Evolutionary conservation across 768 basidiomycete genomes (phyloP), one percentile per base, ranked within the genome.

Genomic region (Hydnum rufescens): DNA sequence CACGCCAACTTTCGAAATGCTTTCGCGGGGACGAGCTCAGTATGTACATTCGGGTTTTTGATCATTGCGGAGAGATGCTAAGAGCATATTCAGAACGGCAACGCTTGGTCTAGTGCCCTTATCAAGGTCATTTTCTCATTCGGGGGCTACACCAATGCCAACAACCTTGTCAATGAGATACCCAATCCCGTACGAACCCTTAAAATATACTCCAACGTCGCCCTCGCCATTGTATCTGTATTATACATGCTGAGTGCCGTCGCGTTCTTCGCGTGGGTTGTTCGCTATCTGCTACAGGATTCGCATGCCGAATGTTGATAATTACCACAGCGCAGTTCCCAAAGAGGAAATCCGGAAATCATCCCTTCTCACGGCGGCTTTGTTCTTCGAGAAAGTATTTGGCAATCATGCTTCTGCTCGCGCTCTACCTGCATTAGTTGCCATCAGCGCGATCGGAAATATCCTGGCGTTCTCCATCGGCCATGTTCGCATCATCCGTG

Each of bases 401-500:
- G 52, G 52, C 5, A 47, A 53, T 25, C 36, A 53, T 32, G 52
- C 52, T 23, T 42, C 29, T 4, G 36, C 49, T 5, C 25, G 29
- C 23, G 48, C 50, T 13, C 42, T 53, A 13, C 52, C 52, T 4
- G n/a, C 32, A 8, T 28, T 52, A 8, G 50, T 53, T 29, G 49
- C 52, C 22, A 22, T n/a, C n/a, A n/a, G n/a, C n/a, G n/a, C n/a
- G n/a, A 39, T 39, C 19, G 36, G 19, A 8, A 19, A 8, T 39
- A 39, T 8, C 36, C 19, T 39, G 36, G 36, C 36, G 4, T 22
- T 22, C 4, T 18, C 52, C 19, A 53, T 53, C 23, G 46, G 52
- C 5, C 52, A 53, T n/a, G 54, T 52, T 8, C 54, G 54, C 26
- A 53, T 55, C n/a, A 22, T 47, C 25, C 54, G 54, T 4, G 54